A percentile compares a stretch with the other conserved stretches of the same genome.
Evolutionary conservation across 163 green algal species (phyloP).

Genomic region (Coccomyxa subellipsoidea): DNA sequence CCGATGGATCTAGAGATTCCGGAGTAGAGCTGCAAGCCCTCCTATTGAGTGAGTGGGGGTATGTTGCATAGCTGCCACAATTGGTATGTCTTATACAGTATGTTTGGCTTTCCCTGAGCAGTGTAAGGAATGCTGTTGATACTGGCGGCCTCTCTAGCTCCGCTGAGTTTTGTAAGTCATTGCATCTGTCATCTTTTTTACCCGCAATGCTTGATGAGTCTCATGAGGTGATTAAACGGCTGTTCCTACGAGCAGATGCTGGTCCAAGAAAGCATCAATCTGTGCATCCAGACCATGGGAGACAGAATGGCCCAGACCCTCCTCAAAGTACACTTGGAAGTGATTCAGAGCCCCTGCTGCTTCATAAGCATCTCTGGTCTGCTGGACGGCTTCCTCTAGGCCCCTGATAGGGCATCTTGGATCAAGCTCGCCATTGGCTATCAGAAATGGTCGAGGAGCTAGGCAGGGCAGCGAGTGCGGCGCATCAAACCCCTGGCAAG

Average conservation of each 20-base stretch:
- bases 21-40: too few species aligned
- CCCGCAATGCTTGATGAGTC: too few species aligned
- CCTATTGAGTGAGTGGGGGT: too few species aligned
- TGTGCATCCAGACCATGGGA: background rate
- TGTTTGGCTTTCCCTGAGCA: too few species aligned
- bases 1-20: background rate
- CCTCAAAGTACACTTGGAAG: background rate
- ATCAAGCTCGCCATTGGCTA: conserved; percentile 5
- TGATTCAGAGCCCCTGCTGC: background rate
- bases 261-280: background rate
- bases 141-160: too few species aligned
- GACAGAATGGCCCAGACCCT: background rate
- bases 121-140: too few species aligned
- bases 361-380: background rate
- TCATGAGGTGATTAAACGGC: too few species aligned
- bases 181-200: background rate
- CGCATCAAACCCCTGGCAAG: background rate
- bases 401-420: background rate
- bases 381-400: background rate
- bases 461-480: background rate
- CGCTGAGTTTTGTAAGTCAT: too few species aligned
- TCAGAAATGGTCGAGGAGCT: background rate
- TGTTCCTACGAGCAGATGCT: background rate
- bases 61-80: too few species aligned
- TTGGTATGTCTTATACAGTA: too few species aligned